These are phyloP conservation scores for Wickerhamomyces queroliae DNA, from an alignment of 805 yeast genomes.

Conservation along the genomic window DNA sequence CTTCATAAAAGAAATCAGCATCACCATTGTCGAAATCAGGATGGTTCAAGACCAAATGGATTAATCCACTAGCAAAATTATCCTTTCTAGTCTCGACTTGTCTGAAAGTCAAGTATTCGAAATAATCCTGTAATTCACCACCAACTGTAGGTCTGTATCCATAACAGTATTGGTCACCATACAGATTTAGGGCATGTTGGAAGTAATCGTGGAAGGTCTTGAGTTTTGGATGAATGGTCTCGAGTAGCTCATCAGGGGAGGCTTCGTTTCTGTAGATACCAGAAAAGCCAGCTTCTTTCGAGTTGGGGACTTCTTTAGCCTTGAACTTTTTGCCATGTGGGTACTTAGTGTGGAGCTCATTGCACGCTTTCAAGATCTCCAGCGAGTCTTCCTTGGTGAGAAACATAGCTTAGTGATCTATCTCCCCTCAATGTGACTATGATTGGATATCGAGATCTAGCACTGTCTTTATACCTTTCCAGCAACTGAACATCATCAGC, in stretches of 20 bases:
- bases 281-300: constrained; percentile 32
- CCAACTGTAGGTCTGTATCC: constrained; percentile 25
- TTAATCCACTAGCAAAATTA: constrained; percentile 39
- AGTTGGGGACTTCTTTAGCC: constrained; percentile 26
- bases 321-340: constrained; percentile 11
- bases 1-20: constrained; percentile 8
- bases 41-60: constrained; percentile 17
- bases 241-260: constrained; percentile 26
- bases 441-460: too few relatives aligned
- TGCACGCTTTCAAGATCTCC: neutral
- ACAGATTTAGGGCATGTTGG: constrained; percentile 30
- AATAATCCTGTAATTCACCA: constrained; percentile 31
- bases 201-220: constrained; percentile 36
- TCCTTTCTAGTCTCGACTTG: constrained; percentile 26
- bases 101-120: constrained; percentile 33
- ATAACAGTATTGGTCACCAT: constrained; percentile 25
- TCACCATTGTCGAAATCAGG: constrained; percentile 11
- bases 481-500: too few relatives aligned
- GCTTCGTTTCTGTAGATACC: constrained; percentile 39
- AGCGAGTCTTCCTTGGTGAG: neutral
- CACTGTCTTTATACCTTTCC: too few relatives aligned
- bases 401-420: neutral
- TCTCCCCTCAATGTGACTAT: too few relatives aligned
- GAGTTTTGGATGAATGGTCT: constrained; percentile 34
- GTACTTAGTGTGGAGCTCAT: neutral